Conservation (phyloP, 768 basidiomycete species). For the Lyophyllum decastes region DNA sequence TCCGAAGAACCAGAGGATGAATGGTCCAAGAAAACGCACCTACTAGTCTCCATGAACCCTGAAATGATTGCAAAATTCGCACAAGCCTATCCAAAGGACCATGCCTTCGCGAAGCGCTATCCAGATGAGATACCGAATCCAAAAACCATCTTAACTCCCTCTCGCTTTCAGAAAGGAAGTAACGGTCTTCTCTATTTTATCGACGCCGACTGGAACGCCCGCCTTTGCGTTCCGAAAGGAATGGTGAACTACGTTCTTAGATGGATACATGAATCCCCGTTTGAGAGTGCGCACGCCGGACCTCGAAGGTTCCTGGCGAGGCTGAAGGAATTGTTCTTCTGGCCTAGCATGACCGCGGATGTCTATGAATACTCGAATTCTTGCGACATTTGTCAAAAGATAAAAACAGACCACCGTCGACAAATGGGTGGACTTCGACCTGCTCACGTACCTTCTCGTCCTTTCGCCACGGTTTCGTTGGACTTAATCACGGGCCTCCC, state of each 20-base stretch:
- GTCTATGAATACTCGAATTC: background rate
- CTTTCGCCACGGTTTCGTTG: background rate
- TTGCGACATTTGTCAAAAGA: background rate
- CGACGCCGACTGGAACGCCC: constrained; percentile 19
- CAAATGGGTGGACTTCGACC: background rate
- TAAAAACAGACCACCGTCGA: background rate
- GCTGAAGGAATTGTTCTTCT: constrained; percentile 6
- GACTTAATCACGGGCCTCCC: background rate
- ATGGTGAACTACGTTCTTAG: background rate
- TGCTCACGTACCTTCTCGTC: background rate
- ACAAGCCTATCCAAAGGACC: background rate
- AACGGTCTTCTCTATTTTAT: constrained; percentile 14
- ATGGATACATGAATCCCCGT: constrained; percentile 20
- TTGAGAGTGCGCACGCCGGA: constrained; percentile 14
- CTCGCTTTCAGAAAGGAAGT: background rate
- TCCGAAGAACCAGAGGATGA: background rate
- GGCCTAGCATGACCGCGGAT: background rate
- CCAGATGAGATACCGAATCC: background rate
- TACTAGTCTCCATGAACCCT: background rate
- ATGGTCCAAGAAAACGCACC: background rate
- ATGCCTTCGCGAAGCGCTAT: background rate
- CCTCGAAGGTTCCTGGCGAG: constrained; percentile 1
- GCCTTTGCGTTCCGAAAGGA: constrained; percentile 19
- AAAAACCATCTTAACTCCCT: background rate
- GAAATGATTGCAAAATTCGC: background rate